Evolutionary conservation across 345 rosid species (phyloP).

Genomic region (Psidium friedrichsthalianum): DNA sequence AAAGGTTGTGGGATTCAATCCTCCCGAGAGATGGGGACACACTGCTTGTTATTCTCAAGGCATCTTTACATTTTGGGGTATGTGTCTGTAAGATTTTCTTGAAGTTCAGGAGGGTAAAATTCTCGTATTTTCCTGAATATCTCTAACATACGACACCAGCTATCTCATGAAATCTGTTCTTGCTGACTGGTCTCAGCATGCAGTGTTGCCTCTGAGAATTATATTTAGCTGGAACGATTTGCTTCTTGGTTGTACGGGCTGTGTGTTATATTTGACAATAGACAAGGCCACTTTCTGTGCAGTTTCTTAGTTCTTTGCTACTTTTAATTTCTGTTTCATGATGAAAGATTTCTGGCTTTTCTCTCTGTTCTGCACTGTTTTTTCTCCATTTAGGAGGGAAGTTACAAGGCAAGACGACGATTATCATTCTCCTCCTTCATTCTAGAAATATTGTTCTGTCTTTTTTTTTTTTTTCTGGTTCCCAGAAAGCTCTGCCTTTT

Average conservation of each 20-base stretch:
- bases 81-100: neutral
- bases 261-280: neutral
- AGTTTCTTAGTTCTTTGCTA: neutral
- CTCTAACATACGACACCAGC: neutral
- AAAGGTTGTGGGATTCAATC: constrained; percentile 38
- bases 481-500: neutral
- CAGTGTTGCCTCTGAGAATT: neutral
- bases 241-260: neutral
- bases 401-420: neutral
- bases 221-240: neutral
- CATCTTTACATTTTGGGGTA: constrained; percentile 60
- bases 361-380: neutral
- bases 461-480: neutral
- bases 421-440: constrained; percentile 10
- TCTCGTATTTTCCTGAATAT: neutral
- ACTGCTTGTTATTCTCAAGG: constrained; percentile 55
- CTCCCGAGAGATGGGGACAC: constrained; percentile 82
- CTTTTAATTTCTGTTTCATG: constrained; percentile 4
- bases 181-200: neutral
- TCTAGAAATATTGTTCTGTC: constrained; percentile 7
- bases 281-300: constrained; percentile 1
- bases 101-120: neutral
- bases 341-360: neutral
- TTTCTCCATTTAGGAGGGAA: constrained; percentile 17
- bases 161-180: neutral